Base-by-base conservation (phyloP, 2,329 filamentous ascomycete species). In the Thielaviopsis ethacetica region DNA sequence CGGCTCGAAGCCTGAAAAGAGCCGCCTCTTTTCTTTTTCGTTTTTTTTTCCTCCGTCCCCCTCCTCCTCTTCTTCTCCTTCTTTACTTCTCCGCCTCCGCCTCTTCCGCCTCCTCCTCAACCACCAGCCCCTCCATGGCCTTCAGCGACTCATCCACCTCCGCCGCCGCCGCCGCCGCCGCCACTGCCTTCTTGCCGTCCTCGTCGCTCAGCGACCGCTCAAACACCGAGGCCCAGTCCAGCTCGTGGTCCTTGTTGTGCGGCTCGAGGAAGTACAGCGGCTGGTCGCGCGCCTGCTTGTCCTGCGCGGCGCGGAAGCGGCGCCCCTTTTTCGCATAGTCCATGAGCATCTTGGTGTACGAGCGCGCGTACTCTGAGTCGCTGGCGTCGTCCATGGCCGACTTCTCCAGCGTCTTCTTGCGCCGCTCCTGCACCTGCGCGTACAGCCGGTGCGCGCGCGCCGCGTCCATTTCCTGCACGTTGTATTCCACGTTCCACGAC, bases 401-500 rank as follows among this genome's bases (percentile, higher is more conserved):
- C 22, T 57, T 44, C 68, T 27, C 63, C 41, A 82, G 67, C 0
- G 72, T 70, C 30, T 72, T 72, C 53, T 69, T 71, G 13, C 88
- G 79, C 17, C 85, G 76, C 3, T 65, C 68, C 67, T 82, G 80
- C 60, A 81, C 73, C 56, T 75, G 71, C 1, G 66, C 50, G 67
- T 89, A 89, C 24, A 86, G 68, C 0, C 59, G 69, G 61, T 68
- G 69, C 1, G 78, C 80, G 10, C 73, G 71, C 0, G 68, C 62
- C 2, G 64, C 63, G 0, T 70, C 57, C 1, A 90, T 73, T 63
- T 91, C 85, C 53, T 78, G 76, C 54, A 96, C 71, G 41, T 83
- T 77, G 70, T 95, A 96, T 65, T 93, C 82, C n/a, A 96, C 73
- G 0, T 72, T 69, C 91, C 91, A 96, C 63, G 82, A 60, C 67